Base-by-base conservation (phyloP, 208 protist species). In the Crithidia sp. region DNA sequence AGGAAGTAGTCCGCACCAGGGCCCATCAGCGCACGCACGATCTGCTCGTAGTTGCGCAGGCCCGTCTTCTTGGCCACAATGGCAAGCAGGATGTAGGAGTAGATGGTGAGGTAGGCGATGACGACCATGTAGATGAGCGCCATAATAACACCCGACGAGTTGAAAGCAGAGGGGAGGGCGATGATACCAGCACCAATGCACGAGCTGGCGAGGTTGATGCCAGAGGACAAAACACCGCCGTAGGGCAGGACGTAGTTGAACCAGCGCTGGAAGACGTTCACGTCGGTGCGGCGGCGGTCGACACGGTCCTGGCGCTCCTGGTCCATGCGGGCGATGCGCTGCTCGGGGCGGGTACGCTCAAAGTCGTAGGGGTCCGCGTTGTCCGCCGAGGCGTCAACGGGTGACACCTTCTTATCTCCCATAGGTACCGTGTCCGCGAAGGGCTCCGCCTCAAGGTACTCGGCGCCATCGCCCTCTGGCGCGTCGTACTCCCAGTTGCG, bases 161-260 rank as follows among this genome's bases (percentile, higher is more conserved):
- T 60, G 70, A 92, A 88, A 50, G 89, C 83, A 14, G 65, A 77
- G 14, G 87, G 87, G 2, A 93, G 40, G 2, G 83, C 67, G 17
- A 95, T 64, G 45, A 91, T 91, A 19, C 86, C 87, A 0, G 83
- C 87, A 39, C 87, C 89, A 40, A 95, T 59, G 19, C 81, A 84
- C 8, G 74, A 72, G 56, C 70, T 78, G 10, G 77, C 67, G 2
- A 92, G 73, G 74, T 83, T 93, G 66, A 95, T 82, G 5, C 71
- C 79, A 7, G 71, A 77, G n/a, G 84, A 76, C 3, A 82, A 41
- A 37, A 93, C 60, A 14, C 84, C 85, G 19, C 89, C 87, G 45
- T 81, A 80, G 16, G 87, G 87, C 8, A 92, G 56, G 19, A 92
- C 49, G 71, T 84, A 70, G 63, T 43, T 41, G 55, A 89, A 71